Evolutionary conservation across 441 rosid genomes (phyloP).

Genomic region (Erysimum cheiri): DNA sequence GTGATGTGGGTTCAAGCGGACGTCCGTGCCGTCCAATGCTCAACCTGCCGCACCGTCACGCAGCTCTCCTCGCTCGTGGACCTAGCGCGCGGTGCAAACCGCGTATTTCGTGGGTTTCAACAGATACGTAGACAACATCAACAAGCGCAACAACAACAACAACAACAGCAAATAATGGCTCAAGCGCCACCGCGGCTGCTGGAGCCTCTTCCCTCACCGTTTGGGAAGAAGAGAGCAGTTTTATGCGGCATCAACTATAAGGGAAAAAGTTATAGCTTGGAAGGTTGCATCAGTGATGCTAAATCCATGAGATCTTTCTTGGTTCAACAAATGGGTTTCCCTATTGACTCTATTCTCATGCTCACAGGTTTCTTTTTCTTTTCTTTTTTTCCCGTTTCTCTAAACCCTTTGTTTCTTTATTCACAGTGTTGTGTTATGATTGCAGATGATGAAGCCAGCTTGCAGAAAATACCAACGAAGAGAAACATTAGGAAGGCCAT

Average conservation of each 20-base stretch:
- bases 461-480: conserved; percentile 65
- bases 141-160: conserved; percentile 12
- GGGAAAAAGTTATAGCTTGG: conserved; percentile 59
- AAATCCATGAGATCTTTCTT: conserved; percentile 72
- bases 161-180: conserved; percentile 31
- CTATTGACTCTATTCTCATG: conserved; percentile 58
- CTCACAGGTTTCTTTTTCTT: conserved; percentile 74
- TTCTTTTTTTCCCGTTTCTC: too few relatives aligned
- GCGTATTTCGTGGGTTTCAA: conserved; percentile 45
- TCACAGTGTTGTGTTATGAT: conserved; percentile 12
- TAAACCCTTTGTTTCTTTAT: not conserved
- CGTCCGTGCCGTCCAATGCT: conserved; percentile 55
- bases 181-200: conserved; percentile 28
- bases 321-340: conserved; percentile 69
- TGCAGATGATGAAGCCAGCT: conserved; percentile 70
- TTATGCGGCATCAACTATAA: conserved; percentile 70
- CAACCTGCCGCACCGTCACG: conserved; percentile 56
- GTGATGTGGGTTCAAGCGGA: conserved; percentile 53
- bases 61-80: conserved; percentile 40
- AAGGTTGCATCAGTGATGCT: conserved; percentile 78
- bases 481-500: conserved; percentile 68
- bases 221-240: conserved; percentile 74
- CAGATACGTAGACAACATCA: conserved; percentile 33
- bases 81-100: conserved; percentile 31
- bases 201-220: conserved; percentile 48